Conservation (phyloP, 2,329 filamentous ascomycete genomes). For the Colletotrichum sidae region DNA sequence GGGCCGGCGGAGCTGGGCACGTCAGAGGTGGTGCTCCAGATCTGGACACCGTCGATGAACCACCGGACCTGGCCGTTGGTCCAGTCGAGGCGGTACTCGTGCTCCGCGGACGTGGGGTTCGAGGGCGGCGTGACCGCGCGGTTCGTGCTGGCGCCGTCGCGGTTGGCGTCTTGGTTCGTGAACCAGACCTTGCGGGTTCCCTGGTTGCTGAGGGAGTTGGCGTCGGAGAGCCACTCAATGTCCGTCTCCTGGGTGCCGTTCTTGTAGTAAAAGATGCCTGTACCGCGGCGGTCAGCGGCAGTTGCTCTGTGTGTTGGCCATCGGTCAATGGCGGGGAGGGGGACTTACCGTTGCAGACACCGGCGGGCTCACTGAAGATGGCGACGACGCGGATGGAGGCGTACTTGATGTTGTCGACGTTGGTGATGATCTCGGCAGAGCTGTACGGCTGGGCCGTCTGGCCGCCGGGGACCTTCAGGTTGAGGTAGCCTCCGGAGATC, state of each 20-base stretch:
- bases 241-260: conserved; percentile 45
- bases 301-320: no score
- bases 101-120: conserved; percentile 42
- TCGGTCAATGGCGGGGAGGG: accelerated
- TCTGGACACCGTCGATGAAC: conserved; percentile 43
- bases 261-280: conserved; percentile 47
- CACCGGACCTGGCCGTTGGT: conserved; percentile 41
- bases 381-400: conserved; percentile 45
- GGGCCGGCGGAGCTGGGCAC: conserved; percentile 42
- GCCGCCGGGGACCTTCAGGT: conserved; percentile 43
- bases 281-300: not conserved
- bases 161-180: conserved; percentile 46
- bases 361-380: conserved; percentile 44
- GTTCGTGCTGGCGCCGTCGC: conserved; percentile 37
- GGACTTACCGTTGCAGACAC: conserved; percentile 46
- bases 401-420: conserved; percentile 43
- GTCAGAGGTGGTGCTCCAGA: conserved; percentile 43
- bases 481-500: conserved; percentile 43
- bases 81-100: conserved; percentile 49
- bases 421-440: conserved; percentile 41
- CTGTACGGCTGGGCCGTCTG: conserved; percentile 42
- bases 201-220: conserved; percentile 42
- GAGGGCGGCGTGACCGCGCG: conserved; percentile 38
- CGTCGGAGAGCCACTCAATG: conserved; percentile 48
- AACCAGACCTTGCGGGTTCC: conserved; percentile 44